These are phyloP conservation scores for Starmerella potacharoeniae DNA, from an alignment of 805 yeast species.

Conservation along the genomic window DNA sequence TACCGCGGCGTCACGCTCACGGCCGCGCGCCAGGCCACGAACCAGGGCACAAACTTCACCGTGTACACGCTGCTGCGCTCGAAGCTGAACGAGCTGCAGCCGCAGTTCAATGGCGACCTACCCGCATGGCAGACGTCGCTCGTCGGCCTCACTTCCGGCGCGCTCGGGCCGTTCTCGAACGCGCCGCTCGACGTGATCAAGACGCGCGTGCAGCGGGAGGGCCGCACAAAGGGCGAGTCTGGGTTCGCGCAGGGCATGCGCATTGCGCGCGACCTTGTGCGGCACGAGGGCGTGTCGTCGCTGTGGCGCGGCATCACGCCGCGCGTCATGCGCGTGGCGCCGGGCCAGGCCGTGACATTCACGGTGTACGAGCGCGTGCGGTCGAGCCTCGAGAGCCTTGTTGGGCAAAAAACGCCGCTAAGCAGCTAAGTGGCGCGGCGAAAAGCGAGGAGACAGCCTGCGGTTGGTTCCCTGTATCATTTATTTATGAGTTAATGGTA, in stretches of 20 bases:
- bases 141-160: conserved; percentile 88
- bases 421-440: neutral
- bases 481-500: neutral
- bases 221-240: conserved; percentile 48
- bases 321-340: conserved; percentile 97
- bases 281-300: conserved; percentile 81
- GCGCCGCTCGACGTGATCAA: conserved; percentile 96
- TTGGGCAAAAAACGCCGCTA: conserved; percentile 4
- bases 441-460: neutral
- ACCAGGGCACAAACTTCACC: conserved; percentile 97
- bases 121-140: conserved; percentile 92
- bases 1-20: conserved; percentile 93
- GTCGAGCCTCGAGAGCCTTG: conserved; percentile 38
- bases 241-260: conserved; percentile 68
- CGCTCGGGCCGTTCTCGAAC: conserved; percentile 93
- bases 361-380: conserved; percentile 90
- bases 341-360: conserved; percentile 97
- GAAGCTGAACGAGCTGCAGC: conserved; percentile 44
- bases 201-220: conserved; percentile 89
- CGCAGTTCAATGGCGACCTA: conserved; percentile 44
- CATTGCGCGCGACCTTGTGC: conserved; percentile 68
- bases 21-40: conserved; percentile 95
- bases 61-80: conserved; percentile 75
- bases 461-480: neutral
- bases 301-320: conserved; percentile 97